Evolutionary conservation across 129 eudicot genomes (phyloP).

Genomic region (Chrysanthemum makinoi): DNA sequence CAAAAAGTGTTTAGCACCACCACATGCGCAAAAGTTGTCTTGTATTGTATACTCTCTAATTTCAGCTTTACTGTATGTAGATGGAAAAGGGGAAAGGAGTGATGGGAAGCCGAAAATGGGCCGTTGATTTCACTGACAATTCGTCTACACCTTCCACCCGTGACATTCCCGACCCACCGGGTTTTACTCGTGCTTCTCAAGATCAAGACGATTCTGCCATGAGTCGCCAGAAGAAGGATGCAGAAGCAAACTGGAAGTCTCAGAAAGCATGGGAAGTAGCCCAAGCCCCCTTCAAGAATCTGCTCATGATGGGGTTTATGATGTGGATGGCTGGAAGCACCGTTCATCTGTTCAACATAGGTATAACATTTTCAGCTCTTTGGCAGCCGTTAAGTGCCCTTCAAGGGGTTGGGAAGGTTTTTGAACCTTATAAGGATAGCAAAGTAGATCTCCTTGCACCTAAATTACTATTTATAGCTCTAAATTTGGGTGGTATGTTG

Average conservation of each 20-base stretch:
- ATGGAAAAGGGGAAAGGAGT: conserved; percentile 90
- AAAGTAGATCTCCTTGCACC: conserved; percentile 87
- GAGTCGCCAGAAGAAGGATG: conserved; percentile 82
- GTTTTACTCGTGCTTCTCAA: conserved; percentile 68
- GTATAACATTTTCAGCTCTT: conserved; percentile 91
- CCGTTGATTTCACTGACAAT: conserved; percentile 88
- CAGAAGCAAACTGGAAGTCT: conserved; percentile 85
- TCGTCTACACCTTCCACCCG: conserved; percentile 65
- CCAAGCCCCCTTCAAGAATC: conserved; percentile 82
- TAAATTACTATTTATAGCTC: conserved; percentile 63
- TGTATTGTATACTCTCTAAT: neutral
- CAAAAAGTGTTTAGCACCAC: too few species aligned
- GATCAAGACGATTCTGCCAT: conserved; percentile 88
- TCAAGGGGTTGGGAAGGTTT: conserved; percentile 89
- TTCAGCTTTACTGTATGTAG: conserved; percentile 3
- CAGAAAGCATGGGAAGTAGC: conserved; percentile 99
- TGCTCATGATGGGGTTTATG: conserved; percentile 94
- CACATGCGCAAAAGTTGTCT: neutral
- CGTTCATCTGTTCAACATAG: conserved; percentile 93
- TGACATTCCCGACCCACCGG: conserved; percentile 89
- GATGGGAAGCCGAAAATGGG: conserved; percentile 81
- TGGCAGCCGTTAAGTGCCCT: conserved; percentile 94
- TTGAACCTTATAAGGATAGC: conserved; percentile 82
- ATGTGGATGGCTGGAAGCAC: conserved; percentile 99
- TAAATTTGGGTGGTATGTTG: conserved; percentile 70